Base-by-base conservation (phyloP, 331 rosid species). In the Malus hybrid region DNA sequence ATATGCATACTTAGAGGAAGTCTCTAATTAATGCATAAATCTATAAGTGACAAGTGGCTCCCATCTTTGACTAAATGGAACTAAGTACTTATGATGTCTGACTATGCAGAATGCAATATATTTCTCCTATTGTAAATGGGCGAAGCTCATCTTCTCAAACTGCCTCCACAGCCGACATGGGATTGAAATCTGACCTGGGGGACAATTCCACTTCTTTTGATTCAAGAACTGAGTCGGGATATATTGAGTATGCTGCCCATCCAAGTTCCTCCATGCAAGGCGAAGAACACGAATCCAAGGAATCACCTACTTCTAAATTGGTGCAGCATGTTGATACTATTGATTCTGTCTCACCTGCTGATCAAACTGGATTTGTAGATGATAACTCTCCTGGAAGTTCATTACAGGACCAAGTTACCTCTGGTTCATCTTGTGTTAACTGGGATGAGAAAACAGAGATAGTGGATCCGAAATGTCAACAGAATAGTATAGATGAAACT, bases 391-490 rank as follows among this genome's bases (percentile, higher is more conserved):
- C 82, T 31, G 79, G 77, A 20, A 75, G 79, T 82, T 84, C 88
- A 56, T 64, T 80, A 80, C 93, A 81, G 67, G 90, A 88, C 77
- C 83, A 80, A 76, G 76, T 80, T 74, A 91, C 88, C 73, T 90
- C 87, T 20, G 63, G 84, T 77, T 77, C 89, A 52, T 90, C 92
- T 59, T 86, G 91, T 84, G 96, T 93, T 72, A 88, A 90, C 33
- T 92, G 97, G 97, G 97, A 92, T 76, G 97, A 83, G 89, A 92
- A 95, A 86, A 92, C 86, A 71, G 97, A 95, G 79, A 90, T 95
- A 71, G 69, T 90, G 87, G 96, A 90, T 74, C 85, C 90, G 64
- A 76, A 48, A 44, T 79, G 79, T 78, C 87, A 80, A 78, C 80
- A 83, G 34, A 80, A 52, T 84, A 81, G 80, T 76, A 60, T 62